Percentiles rank a stretch among this genome's conserved stretches.
phyloP scores from a whole-genome alignment of 352 stramenopile genomes.

The Achlya hypogyna region DNA sequence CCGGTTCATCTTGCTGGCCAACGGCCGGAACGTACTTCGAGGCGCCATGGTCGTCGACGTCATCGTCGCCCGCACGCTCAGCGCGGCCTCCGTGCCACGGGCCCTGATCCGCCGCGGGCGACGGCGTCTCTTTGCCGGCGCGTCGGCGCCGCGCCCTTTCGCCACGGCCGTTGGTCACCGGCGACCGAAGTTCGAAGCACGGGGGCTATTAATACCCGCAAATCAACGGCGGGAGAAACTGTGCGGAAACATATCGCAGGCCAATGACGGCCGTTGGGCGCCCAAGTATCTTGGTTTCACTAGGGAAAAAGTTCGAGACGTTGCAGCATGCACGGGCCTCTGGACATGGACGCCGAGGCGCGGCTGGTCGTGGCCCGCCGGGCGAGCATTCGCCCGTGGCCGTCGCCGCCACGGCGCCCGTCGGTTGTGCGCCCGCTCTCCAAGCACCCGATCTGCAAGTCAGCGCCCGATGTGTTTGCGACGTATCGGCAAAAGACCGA shows the following conservation, averaged over 20 bases:
- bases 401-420: background rate
- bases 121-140: background rate
- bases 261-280: background rate
- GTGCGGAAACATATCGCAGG: constrained; percentile 5
- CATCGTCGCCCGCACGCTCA: too few species aligned
- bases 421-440: background rate
- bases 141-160: background rate
- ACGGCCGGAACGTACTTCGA: background rate
- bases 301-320: background rate
- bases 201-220: background rate
- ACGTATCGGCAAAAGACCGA: constrained; percentile 3
- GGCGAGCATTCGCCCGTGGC: background rate
- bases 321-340: background rate
- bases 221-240: background rate
- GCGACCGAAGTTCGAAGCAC: background rate
- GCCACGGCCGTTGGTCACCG: background rate
- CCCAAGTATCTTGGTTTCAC: background rate
- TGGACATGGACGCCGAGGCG: background rate
- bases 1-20: background rate
- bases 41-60: background rate
- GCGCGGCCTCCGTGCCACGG: too few species aligned
- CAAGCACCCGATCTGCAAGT: constrained; percentile 16
- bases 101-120: too few species aligned
- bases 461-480: constrained; percentile 16
- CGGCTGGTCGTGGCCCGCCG: background rate